Evolutionary conservation across 2,329 filamentous ascomycete species (phyloP).

Genomic region (Lasiodiplodia gonubiensis): DNA sequence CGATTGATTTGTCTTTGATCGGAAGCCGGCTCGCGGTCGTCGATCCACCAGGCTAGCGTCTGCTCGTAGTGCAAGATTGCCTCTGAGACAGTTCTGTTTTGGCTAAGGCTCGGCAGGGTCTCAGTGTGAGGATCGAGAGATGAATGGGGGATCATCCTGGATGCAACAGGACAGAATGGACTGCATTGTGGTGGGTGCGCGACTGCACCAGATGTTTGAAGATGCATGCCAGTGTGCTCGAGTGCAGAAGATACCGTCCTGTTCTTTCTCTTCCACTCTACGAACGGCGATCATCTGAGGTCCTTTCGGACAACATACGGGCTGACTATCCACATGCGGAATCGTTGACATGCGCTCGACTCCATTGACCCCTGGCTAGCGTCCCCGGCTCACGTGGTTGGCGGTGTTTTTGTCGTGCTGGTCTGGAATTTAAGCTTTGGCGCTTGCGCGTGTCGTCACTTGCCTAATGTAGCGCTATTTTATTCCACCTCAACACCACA

Average conservation of each 20-base stretch:
- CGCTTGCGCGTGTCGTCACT: conserved; percentile 19
- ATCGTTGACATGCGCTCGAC: background rate
- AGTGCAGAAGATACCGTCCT: background rate
- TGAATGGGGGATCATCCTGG: conserved; percentile 6
- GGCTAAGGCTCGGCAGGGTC: background rate
- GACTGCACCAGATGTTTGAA: background rate
- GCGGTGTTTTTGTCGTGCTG: background rate
- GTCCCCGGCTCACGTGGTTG: background rate
- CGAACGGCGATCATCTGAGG: background rate
- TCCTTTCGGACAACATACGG: background rate
- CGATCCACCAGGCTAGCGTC: background rate
- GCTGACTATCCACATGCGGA: background rate
- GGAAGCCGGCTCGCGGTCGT: conserved; percentile 17
- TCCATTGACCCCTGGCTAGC: background rate
- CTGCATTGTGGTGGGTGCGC: conserved; percentile 14
- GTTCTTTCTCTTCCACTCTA: background rate
- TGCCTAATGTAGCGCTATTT: background rate
- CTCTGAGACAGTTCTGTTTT: conserved; percentile 6
- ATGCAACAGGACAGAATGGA: background rate
- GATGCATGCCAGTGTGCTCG: background rate
- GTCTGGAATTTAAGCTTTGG: conserved; percentile 1
- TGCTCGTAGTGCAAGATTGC: conserved; percentile 6
- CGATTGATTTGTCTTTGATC: conserved; percentile 1
- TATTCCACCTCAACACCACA: conserved; percentile 18
- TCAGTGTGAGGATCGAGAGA: background rate